Percentiles rank a stretch among this genome's conserved stretches.
phyloP scores from a whole-genome alignment of 2,329 filamentous ascomycete species.

The Diaporthe sp. region DNA sequence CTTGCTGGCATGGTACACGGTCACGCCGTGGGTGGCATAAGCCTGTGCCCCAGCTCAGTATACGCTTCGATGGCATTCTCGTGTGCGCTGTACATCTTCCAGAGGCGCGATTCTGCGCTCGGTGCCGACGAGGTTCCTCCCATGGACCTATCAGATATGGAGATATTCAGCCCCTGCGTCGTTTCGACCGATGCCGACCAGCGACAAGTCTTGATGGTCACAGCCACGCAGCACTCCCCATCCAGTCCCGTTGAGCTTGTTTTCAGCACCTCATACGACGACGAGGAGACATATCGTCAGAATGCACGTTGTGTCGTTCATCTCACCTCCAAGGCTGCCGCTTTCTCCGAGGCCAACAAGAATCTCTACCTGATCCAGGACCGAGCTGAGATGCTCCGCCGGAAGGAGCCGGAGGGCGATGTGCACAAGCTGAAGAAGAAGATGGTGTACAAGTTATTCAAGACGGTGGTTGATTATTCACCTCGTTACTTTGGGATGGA shows the following conservation, averaged over 20 bases:
- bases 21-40: constrained; percentile 76
- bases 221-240: constrained; percentile 70
- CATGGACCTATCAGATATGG: constrained; percentile 78
- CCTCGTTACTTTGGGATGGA: constrained; percentile 73
- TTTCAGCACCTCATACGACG: constrained; percentile 70
- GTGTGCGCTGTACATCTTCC: constrained; percentile 76
- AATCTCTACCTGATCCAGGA: constrained; percentile 36
- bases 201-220: constrained; percentile 63
- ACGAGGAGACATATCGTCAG: constrained; percentile 72
- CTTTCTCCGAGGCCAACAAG: constrained; percentile 37
- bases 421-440: constrained; percentile 70
- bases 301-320: constrained; percentile 76
- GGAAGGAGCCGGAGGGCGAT: neutral
- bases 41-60: constrained; percentile 73
- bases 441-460: constrained; percentile 65
- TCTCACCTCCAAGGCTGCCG: constrained; percentile 29
- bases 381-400: neutral
- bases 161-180: constrained; percentile 68
- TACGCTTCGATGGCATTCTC: constrained; percentile 63
- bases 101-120: constrained; percentile 65
- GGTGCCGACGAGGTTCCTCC: constrained; percentile 70
- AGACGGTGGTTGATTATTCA: constrained; percentile 72
- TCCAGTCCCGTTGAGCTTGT: constrained; percentile 73
- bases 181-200: constrained; percentile 71
- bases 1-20: constrained; percentile 71